phyloP scores from a whole-genome alignment of 1,284 basidiomycete genomes.

The Cryptococcus sp. region DNA sequence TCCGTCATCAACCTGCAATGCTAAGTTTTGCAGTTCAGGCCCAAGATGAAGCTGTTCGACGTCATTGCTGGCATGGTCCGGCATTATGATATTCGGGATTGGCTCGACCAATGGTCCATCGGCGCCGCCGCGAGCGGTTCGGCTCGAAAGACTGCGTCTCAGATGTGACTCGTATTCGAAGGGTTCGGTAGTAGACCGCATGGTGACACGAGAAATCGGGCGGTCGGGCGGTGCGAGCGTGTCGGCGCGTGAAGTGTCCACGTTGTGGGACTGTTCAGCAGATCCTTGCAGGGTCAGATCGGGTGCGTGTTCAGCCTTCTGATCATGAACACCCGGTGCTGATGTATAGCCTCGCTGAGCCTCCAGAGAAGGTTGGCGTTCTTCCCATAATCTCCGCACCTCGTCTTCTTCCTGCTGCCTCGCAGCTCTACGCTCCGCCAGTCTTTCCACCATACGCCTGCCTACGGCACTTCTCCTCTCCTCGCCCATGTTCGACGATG shows the following conservation, averaged over 20 bases:
- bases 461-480: slow-evolving; percentile 53
- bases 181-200: slow-evolving; percentile 39
- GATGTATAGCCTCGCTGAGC: not conserved
- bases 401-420: slow-evolving; percentile 44
- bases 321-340: not conserved
- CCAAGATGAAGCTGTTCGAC: not conserved
- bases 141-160: slow-evolving; percentile 40
- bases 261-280: too few relatives aligned
- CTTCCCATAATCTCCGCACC: slow-evolving; percentile 43
- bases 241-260: not conserved
- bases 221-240: slow-evolving; percentile 29
- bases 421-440: slow-evolving; percentile 45
- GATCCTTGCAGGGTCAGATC: too few relatives aligned
- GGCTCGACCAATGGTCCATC: slow-evolving; percentile 18
- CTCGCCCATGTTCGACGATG: slow-evolving; percentile 49
- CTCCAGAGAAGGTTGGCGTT: slow-evolving; percentile 25
- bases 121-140: slow-evolving; percentile 38
- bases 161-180: slow-evolving; percentile 51
- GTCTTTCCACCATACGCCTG: slow-evolving; percentile 50
- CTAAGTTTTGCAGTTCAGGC: not conserved
- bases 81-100: slow-evolving; percentile 6
- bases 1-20: slow-evolving; percentile 1
- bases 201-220: slow-evolving; percentile 39
- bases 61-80: not conserved
- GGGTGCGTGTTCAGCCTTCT: not conserved